Evolutionary conservation across 768 basidiomycete species (phyloP).

Genomic region (Vararia minispora): DNA sequence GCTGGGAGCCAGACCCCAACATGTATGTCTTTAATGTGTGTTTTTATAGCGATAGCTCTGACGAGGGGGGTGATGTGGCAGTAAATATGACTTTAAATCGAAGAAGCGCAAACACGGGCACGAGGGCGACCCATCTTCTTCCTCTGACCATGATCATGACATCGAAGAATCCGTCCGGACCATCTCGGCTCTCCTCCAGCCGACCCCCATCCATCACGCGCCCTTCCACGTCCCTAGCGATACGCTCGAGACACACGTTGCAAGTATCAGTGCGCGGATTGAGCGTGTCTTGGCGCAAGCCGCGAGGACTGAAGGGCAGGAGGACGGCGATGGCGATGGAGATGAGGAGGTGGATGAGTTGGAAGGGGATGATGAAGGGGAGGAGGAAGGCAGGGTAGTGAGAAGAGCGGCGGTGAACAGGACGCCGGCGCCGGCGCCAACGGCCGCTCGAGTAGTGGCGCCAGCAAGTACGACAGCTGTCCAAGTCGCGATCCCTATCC

Average conservation of each 20-base stretch:
- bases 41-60: not conserved
- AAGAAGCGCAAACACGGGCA: constrained; percentile 39
- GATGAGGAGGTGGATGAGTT: constrained; percentile 21
- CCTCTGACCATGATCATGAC: constrained; percentile 39
- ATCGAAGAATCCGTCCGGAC: constrained; percentile 66
- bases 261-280: constrained; percentile 72
- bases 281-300: constrained; percentile 73
- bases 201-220: constrained; percentile 24
- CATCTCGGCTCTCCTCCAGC: constrained; percentile 55
- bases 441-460: constrained; percentile 7
- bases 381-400: constrained; percentile 15
- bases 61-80: constrained; percentile 18
- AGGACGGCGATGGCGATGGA: constrained; percentile 33
- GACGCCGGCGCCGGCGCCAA: constrained; percentile 18
- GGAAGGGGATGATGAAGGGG: constrained; percentile 22
- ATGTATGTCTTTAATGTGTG: constrained; percentile 37
- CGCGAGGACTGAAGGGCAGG: constrained; percentile 45
- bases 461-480: too few species aligned
- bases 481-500: too few species aligned
- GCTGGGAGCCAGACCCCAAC: constrained; percentile 77
- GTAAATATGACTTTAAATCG: constrained; percentile 71
- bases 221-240: constrained; percentile 8
- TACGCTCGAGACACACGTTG: constrained; percentile 48
- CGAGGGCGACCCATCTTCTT: too few species aligned
- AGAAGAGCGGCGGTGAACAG: constrained; percentile 1